Base-by-base conservation (phyloP, 2,329 filamentous ascomycete genomes). In the Microascus cirrosus region DNA sequence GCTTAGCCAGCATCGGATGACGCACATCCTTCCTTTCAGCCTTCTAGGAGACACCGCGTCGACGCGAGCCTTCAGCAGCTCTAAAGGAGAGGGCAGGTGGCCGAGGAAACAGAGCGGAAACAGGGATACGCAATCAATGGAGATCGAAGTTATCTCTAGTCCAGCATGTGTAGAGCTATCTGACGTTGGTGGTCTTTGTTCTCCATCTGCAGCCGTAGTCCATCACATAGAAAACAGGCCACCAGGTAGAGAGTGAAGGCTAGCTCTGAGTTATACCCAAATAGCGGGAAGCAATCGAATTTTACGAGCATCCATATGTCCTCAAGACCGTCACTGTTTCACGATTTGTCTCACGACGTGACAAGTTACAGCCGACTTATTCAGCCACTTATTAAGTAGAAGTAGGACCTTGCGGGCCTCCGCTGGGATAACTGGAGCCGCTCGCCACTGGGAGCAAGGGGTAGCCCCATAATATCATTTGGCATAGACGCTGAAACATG, bases 1-100 rank as follows among this genome's bases (percentile, higher is more conserved):
- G 53, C 59, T 66, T 11, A 61, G 60, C 35, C 45, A 48, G 24
- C 58, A 55, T 22, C 42, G 35, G 1, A 59, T 58, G 56, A 32
- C 56, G 4, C 58, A 58, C 25, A 56, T 61, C 15, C 58, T 61
- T 10, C 60, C 60, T 10, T 58, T 59, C 18, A 50, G 1, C n/a
- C 24, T 2, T 20, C 45, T 22, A 13, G n/a, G 10, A 8, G 22
- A 24, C 6, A 11, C 20, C 20, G n/a, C n/a, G 22, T 24, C 45
- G n/a, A 20, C 45, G 24, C 7, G 45, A 18, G 39, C 11, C 20
- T 48, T 7, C 10, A 20, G 10, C 18, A 3, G 18, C 3, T 48
- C 42, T 12, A 2, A 48, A 22, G 22, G 20, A 6, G 42, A 48
- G 10, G 15, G 42, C 6, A 24, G 13, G 45, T 50, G 45, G 45